Evolutionary conservation across 2,329 filamentous ascomycete genomes (phyloP).

Genomic region (Verticillium klebahnii): DNA sequence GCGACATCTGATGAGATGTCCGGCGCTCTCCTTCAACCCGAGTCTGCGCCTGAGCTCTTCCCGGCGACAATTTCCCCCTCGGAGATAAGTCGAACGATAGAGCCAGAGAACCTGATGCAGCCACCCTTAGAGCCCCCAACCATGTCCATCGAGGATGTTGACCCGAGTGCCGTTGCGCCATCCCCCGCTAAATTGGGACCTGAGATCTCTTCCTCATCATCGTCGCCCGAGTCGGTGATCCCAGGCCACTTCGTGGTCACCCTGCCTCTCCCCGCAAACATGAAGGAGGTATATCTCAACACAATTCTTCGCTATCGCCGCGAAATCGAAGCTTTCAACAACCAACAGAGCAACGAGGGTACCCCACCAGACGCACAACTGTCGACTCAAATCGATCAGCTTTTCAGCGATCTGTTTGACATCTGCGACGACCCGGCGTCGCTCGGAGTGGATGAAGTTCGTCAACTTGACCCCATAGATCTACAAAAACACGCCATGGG

Average conservation of each 20-base stretch:
- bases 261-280: constrained; percentile 50
- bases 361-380: constrained; percentile 22
- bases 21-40: neutral
- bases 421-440: constrained; percentile 55
- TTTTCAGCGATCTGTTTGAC: constrained; percentile 47
- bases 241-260: constrained; percentile 45
- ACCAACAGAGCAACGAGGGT: constrained; percentile 5
- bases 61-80: constrained; percentile 32
- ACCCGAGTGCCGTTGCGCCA: constrained; percentile 4
- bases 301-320: constrained; percentile 38
- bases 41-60: constrained; percentile 1
- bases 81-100: constrained; percentile 27
- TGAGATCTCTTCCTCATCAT: neutral
- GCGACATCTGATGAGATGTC: neutral
- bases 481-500: constrained; percentile 49
- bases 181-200: constrained; percentile 6
- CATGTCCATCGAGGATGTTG: constrained; percentile 1
- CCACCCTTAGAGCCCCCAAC: neutral
- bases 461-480: constrained; percentile 31
- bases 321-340: constrained; percentile 40
- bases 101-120: constrained; percentile 15
- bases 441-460: constrained; percentile 36
- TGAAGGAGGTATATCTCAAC: constrained; percentile 47
- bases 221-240: neutral
- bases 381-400: constrained; percentile 41